Base-by-base conservation (phyloP, 768 basidiomycete genomes). In the Neoboletus magnificus region DNA sequence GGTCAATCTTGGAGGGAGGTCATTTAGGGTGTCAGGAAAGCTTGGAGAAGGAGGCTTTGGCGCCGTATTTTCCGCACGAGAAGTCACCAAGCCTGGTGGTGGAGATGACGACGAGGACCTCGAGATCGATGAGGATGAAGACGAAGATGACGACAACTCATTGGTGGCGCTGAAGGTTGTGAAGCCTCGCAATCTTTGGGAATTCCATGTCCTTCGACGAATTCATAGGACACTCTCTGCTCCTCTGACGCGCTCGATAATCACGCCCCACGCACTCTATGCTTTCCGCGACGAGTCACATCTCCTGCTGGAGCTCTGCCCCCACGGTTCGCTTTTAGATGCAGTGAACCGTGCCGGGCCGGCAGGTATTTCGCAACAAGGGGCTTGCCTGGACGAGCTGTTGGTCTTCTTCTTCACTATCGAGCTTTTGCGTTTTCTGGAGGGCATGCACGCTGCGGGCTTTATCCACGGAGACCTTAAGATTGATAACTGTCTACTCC, bases 381-480 rank as follows among this genome's bases (percentile, higher is more conserved):
- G 87, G 13, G 90, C 83, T 25, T 91, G 80, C 68, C 75, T 99
- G 50, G 96, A 98, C 65, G 97, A 99, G 68, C 79, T 96, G 5
- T 80, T 98, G 50, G 93, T 93, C 42, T 82, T 96, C 68, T 99
- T 98, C 80, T 99, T 98, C 80, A 80, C 89, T 25, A 80, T 96
- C 65, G 97, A 98, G 71, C 82, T 98, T 7, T 72, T 98, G 37
- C 86, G 86, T 27, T 73, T 90, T 11, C 72, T 98, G 41, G 93
- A 95, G 66, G 85, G 80, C 18, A 82, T 98, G 69, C 97, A 98
- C 69, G 54, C 66, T 16, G 75, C 79, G 0, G 91, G 93, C 12
- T 91, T 98, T 75, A 91, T 99, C 62, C 97, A 99, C 65, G 96
- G 97, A 32, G 97, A 99, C 74, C 81, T 99, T 59, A 99, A 99